These are phyloP conservation scores for Pleurotus ostreatus DNA, from an alignment of 768 basidiomycete species.

Conservation along the genomic window DNA sequence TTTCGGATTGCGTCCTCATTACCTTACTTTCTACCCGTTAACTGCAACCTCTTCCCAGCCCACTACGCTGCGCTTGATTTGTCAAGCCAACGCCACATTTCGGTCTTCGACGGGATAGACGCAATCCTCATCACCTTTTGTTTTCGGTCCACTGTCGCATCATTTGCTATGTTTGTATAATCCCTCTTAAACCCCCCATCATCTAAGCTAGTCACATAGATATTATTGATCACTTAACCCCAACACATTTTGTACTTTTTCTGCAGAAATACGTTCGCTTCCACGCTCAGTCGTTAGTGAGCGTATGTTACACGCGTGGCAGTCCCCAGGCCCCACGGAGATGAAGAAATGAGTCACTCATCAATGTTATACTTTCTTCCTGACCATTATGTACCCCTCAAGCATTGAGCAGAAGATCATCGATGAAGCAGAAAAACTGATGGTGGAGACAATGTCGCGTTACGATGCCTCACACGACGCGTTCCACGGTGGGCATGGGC, in stretches of 20 bases:
- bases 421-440: constrained; percentile 59
- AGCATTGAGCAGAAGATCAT: constrained; percentile 48
- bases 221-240: constrained; percentile 3
- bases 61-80: background rate
- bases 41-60: background rate
- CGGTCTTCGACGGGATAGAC: background rate
- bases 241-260: background rate
- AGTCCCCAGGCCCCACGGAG: no score
- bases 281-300: no score
- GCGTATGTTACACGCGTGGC: no score
- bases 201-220: background rate
- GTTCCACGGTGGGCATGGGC: constrained; percentile 61
- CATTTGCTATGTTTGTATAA: constrained; percentile 8
- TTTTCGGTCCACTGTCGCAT: background rate
- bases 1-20: background rate
- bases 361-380: no score
- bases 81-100: background rate
- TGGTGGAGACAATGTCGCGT: constrained; percentile 68
- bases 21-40: constrained; percentile 3
- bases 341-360: no score
- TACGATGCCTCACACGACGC: constrained; percentile 82
- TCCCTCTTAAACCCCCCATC: background rate
- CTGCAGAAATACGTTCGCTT: no score
- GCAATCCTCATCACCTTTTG: background rate
- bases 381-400: constrained; percentile 42